phyloP scores from a whole-genome alignment of 2,329 filamentous ascomycete genomes.

The Tricladium varicosporioides region DNA sequence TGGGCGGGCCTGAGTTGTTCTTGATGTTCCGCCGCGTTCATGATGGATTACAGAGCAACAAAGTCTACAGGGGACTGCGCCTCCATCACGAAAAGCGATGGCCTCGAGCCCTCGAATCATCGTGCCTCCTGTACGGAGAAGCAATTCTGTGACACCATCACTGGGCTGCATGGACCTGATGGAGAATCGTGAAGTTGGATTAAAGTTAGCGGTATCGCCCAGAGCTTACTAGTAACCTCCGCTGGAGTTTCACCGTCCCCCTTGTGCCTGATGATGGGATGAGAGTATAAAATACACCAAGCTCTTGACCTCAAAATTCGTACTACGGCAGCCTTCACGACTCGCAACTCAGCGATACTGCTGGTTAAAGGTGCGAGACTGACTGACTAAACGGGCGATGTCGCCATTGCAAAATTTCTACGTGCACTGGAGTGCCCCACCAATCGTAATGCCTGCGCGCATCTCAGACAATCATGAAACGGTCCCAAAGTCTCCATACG shows the following conservation, averaged over 20 bases:
- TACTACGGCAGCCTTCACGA: neutral
- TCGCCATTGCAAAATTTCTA: neutral
- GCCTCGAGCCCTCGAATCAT: conserved; percentile 5
- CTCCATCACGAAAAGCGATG: conserved; percentile 3
- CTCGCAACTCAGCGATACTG: neutral
- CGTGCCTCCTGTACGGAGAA: neutral
- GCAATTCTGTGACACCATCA: conserved; percentile 12
- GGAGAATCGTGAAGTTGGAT: conserved; percentile 6
- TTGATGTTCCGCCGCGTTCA: neutral
- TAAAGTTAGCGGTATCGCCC: conserved; percentile 10
- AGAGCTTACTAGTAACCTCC: neutral
- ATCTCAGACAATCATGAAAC: conserved; percentile 22
- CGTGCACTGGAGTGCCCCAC: neutral
- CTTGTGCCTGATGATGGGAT: neutral
- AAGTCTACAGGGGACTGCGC: conserved; percentile 14
- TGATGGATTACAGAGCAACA: neutral
- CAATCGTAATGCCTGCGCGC: neutral
- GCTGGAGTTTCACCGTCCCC: neutral
- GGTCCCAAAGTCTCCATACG: neutral
- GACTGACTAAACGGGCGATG: neutral
- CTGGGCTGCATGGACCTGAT: neutral
- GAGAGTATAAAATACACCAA: neutral
- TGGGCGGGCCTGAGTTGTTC: neutral
- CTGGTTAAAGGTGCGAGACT: neutral
- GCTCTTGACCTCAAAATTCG: too few species aligned